Evolutionary conservation across 1,284 basidiomycete genomes (phyloP), one percentile per base, ranked within the genome.

Genomic region (Rhizoctonia solani): DNA sequence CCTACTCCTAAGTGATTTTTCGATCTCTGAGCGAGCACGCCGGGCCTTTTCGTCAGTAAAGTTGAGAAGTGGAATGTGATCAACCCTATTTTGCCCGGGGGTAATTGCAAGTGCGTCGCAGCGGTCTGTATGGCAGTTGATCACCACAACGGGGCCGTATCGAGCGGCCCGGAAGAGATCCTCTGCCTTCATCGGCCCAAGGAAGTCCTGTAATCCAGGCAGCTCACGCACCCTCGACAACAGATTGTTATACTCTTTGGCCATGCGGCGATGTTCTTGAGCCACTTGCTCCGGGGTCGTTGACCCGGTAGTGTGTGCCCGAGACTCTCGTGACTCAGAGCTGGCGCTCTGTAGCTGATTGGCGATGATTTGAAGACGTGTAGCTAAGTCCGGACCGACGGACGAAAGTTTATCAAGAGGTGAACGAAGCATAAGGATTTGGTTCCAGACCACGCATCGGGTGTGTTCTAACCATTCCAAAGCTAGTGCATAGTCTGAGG

Each of bases 61-160:
- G 23, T 41, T 19, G 27, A 37, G 21, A 1, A 69, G 65, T 6
- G 65, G 65, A 11, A 69, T 46, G 44, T 67, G 66, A 19, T 6
- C 37, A 21, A 67, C 37, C n/a, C n/a, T 47, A 23, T n/a, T 16
- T 8, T 19, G 4, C 6, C 25, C 42, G 21, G 30, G 23, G 3
- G n/a, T 55, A 25, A 69, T 53, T 16, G 66, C 63, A 13, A 70
- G 41, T 5, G 69, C 69, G 34, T 66, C 67, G 23, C 68, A 69
- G 29, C 52, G 50, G 23, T 19, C 25, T 19, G 16, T 3, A 39
- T 46, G 54, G 23, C 54, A 30, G 39, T 71, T 71, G 54, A 71
- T 30, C 13, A 71, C 53, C 16, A 69, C 54, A 14, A 71, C 55
- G 8, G 69, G 68, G 4, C 69, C 69, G 9, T 52, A 11, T 1